Conservation (phyloP, 441 rosid genomes). For the Bruguiera hainesii region DNA sequence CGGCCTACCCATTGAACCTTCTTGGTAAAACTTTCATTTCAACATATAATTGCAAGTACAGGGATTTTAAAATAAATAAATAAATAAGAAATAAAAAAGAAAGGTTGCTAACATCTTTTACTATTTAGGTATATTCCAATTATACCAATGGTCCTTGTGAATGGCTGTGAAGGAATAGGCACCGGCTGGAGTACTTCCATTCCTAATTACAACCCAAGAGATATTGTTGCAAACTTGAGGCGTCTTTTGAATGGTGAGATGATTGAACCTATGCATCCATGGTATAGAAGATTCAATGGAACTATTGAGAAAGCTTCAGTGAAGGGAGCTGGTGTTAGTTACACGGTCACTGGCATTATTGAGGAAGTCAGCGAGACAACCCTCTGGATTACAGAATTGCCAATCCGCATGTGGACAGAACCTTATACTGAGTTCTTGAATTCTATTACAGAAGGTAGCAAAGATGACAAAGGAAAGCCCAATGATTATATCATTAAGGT, state of each 20-base stretch:
- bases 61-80: background rate
- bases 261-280: constrained; percentile 95
- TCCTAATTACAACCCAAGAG: constrained; percentile 95
- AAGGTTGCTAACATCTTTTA: constrained; percentile 14
- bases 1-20: constrained; percentile 81
- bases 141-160: constrained; percentile 84
- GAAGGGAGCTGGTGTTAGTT: constrained; percentile 67
- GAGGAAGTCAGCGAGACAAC: constrained; percentile 73
- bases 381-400: constrained; percentile 73
- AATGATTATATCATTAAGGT: constrained; percentile 61
- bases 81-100: background rate
- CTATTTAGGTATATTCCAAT: constrained; percentile 84
- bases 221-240: constrained; percentile 68
- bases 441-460: constrained; percentile 36
- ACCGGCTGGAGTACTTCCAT: constrained; percentile 94
- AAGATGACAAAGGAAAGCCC: constrained; percentile 32
- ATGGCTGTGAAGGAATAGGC: constrained; percentile 97
- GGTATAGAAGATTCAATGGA: constrained; percentile 91
- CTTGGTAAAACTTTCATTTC: constrained; percentile 46
- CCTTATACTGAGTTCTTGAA: constrained; percentile 70
- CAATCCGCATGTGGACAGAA: constrained; percentile 86
- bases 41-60: background rate
- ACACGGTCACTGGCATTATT: constrained; percentile 60
- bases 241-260: constrained; percentile 63
- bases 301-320: constrained; percentile 68